phyloP scores from a whole-genome alignment of 306 rosid species.

The Chamaecrista fasciculata region DNA sequence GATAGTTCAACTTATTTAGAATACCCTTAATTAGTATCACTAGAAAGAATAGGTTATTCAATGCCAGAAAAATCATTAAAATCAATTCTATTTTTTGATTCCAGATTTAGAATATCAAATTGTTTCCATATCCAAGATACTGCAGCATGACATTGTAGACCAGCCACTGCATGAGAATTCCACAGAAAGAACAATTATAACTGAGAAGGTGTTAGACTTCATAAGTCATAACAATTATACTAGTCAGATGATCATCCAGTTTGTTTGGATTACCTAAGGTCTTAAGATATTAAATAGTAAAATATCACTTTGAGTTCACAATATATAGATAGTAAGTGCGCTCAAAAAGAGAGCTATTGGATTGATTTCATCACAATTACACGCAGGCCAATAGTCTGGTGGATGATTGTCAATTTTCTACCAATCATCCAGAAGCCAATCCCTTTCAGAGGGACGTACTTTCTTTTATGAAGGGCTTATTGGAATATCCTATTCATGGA shows the following conservation, averaged over 20 bases:
- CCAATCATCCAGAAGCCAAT: neutral
- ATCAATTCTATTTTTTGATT: neutral
- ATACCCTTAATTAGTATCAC: neutral
- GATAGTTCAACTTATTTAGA: neutral
- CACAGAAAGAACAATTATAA: neutral
- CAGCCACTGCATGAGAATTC: neutral
- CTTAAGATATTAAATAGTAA: neutral
- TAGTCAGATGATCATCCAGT: neutral
- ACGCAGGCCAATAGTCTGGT: neutral
- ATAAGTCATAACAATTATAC: neutral
- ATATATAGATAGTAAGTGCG: neutral
- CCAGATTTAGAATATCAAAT: neutral
- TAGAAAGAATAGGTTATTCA: neutral
- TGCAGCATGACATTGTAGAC: constrained; percentile 1
- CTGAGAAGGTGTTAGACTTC: neutral
- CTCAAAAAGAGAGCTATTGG: neutral
- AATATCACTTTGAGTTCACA: neutral
- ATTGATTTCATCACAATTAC: neutral
- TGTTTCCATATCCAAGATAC: neutral
- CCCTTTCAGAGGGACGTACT: neutral
- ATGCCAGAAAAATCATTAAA: neutral
- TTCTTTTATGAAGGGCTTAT: neutral
- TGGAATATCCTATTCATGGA: neutral
- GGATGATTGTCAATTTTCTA: neutral
- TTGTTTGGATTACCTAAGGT: neutral